These are phyloP conservation scores for Paulownia fortunei DNA, from an alignment of 257 asterid genomes.

Conservation along the genomic window DNA sequence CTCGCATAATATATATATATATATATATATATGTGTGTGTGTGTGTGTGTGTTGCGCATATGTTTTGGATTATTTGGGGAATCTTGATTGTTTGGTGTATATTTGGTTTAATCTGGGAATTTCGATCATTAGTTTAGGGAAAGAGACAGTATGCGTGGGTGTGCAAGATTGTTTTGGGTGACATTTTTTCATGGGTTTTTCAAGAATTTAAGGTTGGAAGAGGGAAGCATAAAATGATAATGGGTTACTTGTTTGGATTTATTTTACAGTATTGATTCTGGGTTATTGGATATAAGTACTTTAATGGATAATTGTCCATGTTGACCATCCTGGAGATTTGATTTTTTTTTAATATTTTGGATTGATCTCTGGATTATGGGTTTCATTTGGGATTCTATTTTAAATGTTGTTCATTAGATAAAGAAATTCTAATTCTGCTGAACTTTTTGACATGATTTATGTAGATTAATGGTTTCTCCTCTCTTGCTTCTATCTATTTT, in stretches of 20 bases:
- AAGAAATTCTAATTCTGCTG: neutral
- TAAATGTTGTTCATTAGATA: neutral
- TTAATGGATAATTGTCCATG: neutral
- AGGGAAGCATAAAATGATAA: neutral
- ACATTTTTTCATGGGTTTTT: neutral
- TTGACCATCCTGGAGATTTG: neutral
- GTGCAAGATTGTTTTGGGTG: neutral
- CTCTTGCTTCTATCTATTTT: neutral
- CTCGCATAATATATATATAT: neutral
- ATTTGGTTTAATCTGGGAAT: neutral
- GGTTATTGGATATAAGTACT: neutral
- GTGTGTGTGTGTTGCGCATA: neutral
- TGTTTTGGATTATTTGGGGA: neutral
- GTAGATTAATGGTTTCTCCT: neutral
- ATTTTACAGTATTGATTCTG: neutral
- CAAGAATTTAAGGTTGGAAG: neutral
- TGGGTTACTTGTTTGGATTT: neutral
- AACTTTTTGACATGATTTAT: neutral
- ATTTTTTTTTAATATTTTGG: neutral
- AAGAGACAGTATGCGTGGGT: neutral
- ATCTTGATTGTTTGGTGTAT: neutral
- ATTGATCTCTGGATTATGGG: neutral
- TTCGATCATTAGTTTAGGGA: neutral
- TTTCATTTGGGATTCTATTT: neutral
- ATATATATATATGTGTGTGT: neutral